phyloP scores from a whole-genome alignment of 2,329 filamentous ascomycete genomes.

The Verticillium isaacii region DNA sequence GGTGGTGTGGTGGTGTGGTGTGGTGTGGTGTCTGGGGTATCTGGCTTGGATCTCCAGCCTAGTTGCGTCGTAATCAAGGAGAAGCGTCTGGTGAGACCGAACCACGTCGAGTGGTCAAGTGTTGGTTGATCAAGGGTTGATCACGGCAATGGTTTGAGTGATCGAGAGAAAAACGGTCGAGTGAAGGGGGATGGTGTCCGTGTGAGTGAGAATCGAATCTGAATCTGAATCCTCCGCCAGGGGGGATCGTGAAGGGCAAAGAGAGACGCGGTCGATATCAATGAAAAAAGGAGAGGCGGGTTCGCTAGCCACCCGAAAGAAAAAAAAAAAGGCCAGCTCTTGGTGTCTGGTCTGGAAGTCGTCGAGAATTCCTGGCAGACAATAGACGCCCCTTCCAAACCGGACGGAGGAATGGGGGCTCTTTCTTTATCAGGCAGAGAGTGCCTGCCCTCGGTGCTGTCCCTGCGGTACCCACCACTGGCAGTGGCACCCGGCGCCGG shows the following conservation, averaged over 20 bases:
- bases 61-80: neutral
- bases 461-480: too few relatives aligned
- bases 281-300: neutral
- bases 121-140: too few relatives aligned
- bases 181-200: neutral
- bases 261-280: neutral
- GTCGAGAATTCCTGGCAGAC: neutral
- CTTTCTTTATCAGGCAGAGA: neutral
- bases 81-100: neutral
- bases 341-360: neutral
- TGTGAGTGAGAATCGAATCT: neutral
- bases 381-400: neutral
- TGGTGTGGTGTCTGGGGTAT: neutral
- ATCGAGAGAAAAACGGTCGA: too few relatives aligned
- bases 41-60: neutral
- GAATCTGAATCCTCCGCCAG: neutral
- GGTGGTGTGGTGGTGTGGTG: neutral
- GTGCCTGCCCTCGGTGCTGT: neutral
- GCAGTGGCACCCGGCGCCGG: neutral
- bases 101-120: too few relatives aligned
- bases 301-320: neutral
- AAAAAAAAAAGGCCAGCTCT: neutral
- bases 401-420: neutral
- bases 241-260: neutral
- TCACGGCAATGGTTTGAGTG: too few relatives aligned